Conservation (phyloP, 169 alveolate species). For the Theileria orientalis region DNA sequence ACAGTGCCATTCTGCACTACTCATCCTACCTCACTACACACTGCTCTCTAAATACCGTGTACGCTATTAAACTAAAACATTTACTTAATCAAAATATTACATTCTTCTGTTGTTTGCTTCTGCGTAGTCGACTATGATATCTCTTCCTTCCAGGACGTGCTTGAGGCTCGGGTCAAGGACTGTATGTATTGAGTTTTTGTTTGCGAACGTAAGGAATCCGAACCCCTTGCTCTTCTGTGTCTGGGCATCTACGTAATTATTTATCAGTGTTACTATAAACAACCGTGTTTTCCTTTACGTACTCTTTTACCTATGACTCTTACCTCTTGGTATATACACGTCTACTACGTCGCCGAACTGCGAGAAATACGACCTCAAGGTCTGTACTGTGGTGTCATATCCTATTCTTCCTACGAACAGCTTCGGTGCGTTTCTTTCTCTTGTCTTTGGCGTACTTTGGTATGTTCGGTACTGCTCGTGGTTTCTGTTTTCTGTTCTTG, state of each 20-base stretch:
- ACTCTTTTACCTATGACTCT: background rate
- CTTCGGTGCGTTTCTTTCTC: slow-evolving; percentile 48
- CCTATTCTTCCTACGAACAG: slow-evolving; percentile 64
- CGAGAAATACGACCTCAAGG: slow-evolving; percentile 56
- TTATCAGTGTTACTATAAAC: background rate
- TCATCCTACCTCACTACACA: no score
- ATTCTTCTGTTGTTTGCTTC: slow-evolving; percentile 38
- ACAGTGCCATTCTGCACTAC: background rate
- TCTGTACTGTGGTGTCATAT: slow-evolving; percentile 54
- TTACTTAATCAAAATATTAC: background rate
- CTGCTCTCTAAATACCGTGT: no score
- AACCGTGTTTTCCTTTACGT: background rate
- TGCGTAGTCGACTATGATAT: slow-evolving; percentile 63
- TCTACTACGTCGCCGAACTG: slow-evolving; percentile 71
- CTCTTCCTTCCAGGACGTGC: slow-evolving; percentile 62
- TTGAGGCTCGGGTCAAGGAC: slow-evolving; percentile 52
- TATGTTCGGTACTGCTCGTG: slow-evolving; percentile 5
- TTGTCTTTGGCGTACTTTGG: background rate
- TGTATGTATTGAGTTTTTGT: slow-evolving; percentile 51
- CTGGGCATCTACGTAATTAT: slow-evolving; percentile 25
- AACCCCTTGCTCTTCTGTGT: slow-evolving; percentile 64
- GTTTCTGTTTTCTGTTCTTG: slow-evolving; percentile 29
- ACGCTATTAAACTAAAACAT: no score
- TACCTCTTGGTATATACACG: slow-evolving; percentile 69
- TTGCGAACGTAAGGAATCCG: slow-evolving; percentile 61